Percentiles rank a stretch among this genome's conserved stretches.
These are phyloP conservation scores for Anthostomella pinea DNA, from an alignment of 2,329 filamentous ascomycete genomes.

Conservation along the genomic window DNA sequence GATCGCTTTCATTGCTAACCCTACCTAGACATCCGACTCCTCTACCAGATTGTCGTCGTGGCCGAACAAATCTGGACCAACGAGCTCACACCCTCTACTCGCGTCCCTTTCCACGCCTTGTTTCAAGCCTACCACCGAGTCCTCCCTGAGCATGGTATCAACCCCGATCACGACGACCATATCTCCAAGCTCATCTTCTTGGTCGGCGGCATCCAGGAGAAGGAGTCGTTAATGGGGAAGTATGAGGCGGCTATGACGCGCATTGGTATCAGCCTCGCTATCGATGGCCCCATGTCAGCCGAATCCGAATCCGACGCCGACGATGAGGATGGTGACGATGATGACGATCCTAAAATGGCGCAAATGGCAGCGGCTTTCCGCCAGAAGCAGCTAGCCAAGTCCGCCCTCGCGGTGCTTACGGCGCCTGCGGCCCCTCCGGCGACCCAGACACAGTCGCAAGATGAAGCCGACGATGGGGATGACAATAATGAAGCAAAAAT, in stretches of 20 bases:
- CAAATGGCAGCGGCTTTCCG: slow-evolving; percentile 21
- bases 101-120: slow-evolving; percentile 70
- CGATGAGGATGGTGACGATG: slow-evolving; percentile 17
- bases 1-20: slow-evolving; percentile 7
- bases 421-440: too few species aligned
- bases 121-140: slow-evolving; percentile 79
- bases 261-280: slow-evolving; percentile 71
- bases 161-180: slow-evolving; percentile 70
- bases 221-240: slow-evolving; percentile 60
- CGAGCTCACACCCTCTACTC: slow-evolving; percentile 55
- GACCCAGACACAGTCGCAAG: too few species aligned
- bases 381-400: slow-evolving; percentile 24
- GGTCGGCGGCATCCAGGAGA: slow-evolving; percentile 64
- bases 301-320: slow-evolving; percentile 16
- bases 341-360: slow-evolving; percentile 2
- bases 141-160: slow-evolving; percentile 66
- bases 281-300: slow-evolving; percentile 34
- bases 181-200: slow-evolving; percentile 77
- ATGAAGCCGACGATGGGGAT: too few species aligned
- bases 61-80: slow-evolving; percentile 63
- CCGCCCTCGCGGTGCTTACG: slow-evolving; percentile 18
- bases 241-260: slow-evolving; percentile 66
- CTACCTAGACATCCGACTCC: slow-evolving; percentile 64
- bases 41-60: slow-evolving; percentile 72
- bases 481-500: slow-evolving; percentile 30